Evolutionary conservation across 129 eudicot species (phyloP), one percentile per base, ranked within the genome.

Genomic region (Scalesia atractyloides): DNA sequence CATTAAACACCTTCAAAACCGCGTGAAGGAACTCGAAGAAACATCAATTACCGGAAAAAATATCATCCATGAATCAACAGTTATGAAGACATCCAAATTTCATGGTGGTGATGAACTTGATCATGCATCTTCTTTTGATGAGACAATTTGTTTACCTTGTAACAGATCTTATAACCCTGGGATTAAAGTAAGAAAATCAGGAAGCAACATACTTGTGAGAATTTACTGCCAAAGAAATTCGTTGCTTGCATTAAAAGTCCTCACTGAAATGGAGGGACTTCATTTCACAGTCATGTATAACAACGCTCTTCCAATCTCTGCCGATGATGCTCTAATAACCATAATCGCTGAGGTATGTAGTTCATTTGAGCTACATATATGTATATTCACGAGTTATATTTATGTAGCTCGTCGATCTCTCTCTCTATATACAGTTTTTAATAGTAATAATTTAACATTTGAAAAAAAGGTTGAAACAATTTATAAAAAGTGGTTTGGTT

Each of bases 11-110:
- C 80, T 76, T 68, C 61, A 67, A 76, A 68, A 19, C 59, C 68
- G 67, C 19, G 74, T 76, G 62, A 76, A 76, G 62, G 80, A 76
- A 67, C 80, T 76, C 8, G 61, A 76, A 59, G 68, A 68, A 67
- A 10, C 59, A 46, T 68, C 74, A 14, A 15, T 68, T 12, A 47
- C 5, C 0, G 43, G 15, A 22, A 64, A 50, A 64, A 14, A 51
- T 22, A 19, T 19, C 26, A 15, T 20, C 26, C 68, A 14, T 0
- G 64, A 74, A 20, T 65, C 79, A 65, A 76, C 51, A n/a, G 10
- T 4, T 30, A 64, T 9, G 14, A 61, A 33, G 59, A 67, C 59
- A 74, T 74, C 72, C 73, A 67, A 56, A 52, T 18, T 56, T 75
- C 52, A 13, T 12, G 8, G 52, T 53, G 46, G 66, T 10, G 48